phyloP scores from a whole-genome alignment of 805 yeast species.

The Suhomyces xylopsoci region DNA sequence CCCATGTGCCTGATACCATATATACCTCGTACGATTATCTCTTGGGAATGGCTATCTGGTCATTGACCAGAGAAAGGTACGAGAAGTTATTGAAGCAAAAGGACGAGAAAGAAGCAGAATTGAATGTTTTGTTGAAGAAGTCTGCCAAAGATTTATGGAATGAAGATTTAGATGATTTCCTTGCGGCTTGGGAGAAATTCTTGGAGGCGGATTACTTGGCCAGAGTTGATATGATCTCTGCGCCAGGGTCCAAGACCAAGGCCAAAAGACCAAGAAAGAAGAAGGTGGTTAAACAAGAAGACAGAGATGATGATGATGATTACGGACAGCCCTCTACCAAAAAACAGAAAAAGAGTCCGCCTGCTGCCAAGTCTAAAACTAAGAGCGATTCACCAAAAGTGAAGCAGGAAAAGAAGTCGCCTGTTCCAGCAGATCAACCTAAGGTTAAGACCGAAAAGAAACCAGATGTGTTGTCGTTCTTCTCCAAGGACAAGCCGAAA shows the following conservation, averaged over 20 bases:
- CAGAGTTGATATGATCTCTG: slow-evolving; percentile 49
- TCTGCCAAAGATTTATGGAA: slow-evolving; percentile 89
- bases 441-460: slow-evolving; percentile 8
- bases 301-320: slow-evolving; percentile 5
- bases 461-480: slow-evolving; percentile 17
- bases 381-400: neutral
- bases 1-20: slow-evolving; percentile 50
- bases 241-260: slow-evolving; percentile 42
- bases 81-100: slow-evolving; percentile 72
- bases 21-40: slow-evolving; percentile 78
- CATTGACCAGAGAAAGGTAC: slow-evolving; percentile 86
- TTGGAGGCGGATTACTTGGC: slow-evolving; percentile 61
- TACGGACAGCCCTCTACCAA: slow-evolving; percentile 6
- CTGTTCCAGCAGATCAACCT: neutral
- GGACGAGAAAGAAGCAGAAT: slow-evolving; percentile 67
- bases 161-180: slow-evolving; percentile 73
- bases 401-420: neutral
- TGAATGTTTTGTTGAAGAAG: slow-evolving; percentile 59
- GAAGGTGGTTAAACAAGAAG: slow-evolving; percentile 11
- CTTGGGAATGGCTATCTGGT: slow-evolving; percentile 90
- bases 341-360: neutral
- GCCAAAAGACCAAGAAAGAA: slow-evolving; percentile 14
- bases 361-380: neutral
- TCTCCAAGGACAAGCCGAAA: slow-evolving; percentile 5
- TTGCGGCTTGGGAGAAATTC: slow-evolving; percentile 63